These are phyloP conservation scores for Aspergillus avenaceus DNA, from an alignment of 495 filamentous ascomycete genomes.

Conservation along the genomic window DNA sequence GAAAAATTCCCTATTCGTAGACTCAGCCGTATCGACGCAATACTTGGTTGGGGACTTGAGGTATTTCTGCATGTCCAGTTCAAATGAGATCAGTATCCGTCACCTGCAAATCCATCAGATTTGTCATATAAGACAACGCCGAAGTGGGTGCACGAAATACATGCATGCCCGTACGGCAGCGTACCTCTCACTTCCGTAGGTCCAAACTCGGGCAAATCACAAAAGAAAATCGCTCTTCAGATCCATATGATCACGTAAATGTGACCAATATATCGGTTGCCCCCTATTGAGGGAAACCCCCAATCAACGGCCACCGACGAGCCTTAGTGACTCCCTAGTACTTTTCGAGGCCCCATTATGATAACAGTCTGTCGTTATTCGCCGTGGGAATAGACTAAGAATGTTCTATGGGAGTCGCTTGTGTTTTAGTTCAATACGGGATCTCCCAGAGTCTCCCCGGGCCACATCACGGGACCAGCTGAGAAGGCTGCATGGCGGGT, in stretches of 20 bases:
- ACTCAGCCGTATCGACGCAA: too few relatives aligned
- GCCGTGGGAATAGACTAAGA: conserved; percentile 13
- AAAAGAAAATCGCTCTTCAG: background rate
- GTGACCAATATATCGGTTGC: background rate
- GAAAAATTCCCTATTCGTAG: too few relatives aligned
- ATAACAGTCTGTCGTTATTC: background rate
- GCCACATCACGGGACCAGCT: conserved; percentile 5
- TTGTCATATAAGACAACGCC: background rate
- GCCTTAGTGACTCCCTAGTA: conserved; percentile 2
- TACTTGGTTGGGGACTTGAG: too few relatives aligned
- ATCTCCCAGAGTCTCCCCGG: conserved; percentile 7
- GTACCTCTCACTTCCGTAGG: background rate
- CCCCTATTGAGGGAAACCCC: background rate
- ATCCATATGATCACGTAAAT: background rate
- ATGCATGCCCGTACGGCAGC: background rate
- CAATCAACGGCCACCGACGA: background rate
- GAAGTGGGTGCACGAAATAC: background rate
- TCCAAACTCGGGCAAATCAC: background rate
- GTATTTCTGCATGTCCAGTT: too few relatives aligned
- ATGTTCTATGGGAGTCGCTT: conserved; percentile 16
- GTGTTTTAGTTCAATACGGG: conserved; percentile 8
- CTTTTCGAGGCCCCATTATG: conserved; percentile 7
- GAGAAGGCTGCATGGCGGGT: background rate
- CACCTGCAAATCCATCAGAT: background rate
- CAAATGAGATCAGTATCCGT: too few relatives aligned